These are phyloP conservation scores for Tricholoma furcatifolium DNA, from an alignment of 768 basidiomycete species.

Conservation along the genomic window DNA sequence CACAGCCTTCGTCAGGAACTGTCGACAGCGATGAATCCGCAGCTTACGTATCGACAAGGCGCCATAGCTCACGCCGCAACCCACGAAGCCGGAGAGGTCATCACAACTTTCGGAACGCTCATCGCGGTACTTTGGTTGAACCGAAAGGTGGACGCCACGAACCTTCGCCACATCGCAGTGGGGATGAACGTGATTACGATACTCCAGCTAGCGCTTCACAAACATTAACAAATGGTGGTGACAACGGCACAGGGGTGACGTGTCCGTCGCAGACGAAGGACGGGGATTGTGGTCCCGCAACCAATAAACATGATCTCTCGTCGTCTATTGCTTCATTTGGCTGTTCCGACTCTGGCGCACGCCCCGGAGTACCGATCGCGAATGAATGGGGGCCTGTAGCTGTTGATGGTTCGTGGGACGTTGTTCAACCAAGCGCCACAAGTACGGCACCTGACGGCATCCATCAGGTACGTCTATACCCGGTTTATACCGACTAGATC, in stretches of 20 bases:
- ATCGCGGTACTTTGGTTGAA: background rate
- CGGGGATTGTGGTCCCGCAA: background rate
- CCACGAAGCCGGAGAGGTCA: background rate
- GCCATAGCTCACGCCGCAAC: constrained; percentile 1
- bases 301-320: background rate
- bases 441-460: background rate
- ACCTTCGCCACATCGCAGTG: constrained; percentile 5
- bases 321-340: background rate
- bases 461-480: constrained; percentile 7
- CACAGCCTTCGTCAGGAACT: background rate
- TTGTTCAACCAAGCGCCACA: constrained; percentile 5
- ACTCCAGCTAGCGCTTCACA: background rate
- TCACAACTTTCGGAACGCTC: background rate
- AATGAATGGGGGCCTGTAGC: background rate
- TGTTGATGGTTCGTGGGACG: background rate
- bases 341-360: constrained; percentile 6
- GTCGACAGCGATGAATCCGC: background rate
- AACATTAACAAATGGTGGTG: background rate
- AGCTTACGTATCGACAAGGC: background rate
- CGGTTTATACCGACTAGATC: constrained; percentile 10
- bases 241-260: constrained; percentile 5
- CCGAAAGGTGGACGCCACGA: constrained; percentile 2
- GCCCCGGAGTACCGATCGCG: background rate
- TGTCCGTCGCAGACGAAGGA: background rate
- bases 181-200: background rate